Conservation (phyloP, 805 yeast species). For the Ogataea nonfermentans region DNA sequence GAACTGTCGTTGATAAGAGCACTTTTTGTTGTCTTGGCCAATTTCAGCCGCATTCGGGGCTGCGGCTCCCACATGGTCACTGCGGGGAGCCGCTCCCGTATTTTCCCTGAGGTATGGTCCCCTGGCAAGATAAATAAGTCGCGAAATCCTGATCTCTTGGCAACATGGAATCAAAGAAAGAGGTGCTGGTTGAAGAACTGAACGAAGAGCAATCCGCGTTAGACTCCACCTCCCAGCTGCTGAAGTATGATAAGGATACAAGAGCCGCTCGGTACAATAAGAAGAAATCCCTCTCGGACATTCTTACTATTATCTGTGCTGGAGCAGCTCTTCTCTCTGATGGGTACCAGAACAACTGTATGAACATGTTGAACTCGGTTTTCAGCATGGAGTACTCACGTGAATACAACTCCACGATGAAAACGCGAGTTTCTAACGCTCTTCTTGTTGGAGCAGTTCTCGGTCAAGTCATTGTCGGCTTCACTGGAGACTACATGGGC, state of each 20-base stretch:
- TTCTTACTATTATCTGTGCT: constrained; percentile 55
- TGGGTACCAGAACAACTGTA: constrained; percentile 32
- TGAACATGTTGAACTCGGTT: constrained; percentile 28
- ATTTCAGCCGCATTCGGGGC: no score
- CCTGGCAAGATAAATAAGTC: background rate
- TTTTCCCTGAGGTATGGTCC: no score
- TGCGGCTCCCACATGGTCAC: no score
- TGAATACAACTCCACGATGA: constrained; percentile 34
- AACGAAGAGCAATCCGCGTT: background rate
- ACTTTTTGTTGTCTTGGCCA: no score
- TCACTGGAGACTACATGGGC: constrained; percentile 56
- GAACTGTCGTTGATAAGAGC: no score
- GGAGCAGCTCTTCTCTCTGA: constrained; percentile 77
- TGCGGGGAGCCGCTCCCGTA: no score
- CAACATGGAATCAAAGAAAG: constrained; percentile 7
- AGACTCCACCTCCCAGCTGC: constrained; percentile 4
- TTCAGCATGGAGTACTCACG: constrained; percentile 43
- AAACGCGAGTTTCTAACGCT: constrained; percentile 37
- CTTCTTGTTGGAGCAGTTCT: constrained; percentile 55
- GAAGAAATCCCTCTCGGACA: constrained; percentile 35
- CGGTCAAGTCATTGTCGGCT: constrained; percentile 59
- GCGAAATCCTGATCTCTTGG: background rate
- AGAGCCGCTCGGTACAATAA: constrained; percentile 20
- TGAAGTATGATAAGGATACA: constrained; percentile 20
- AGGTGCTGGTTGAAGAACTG: constrained; percentile 3